These are phyloP conservation scores for Chimonanthus salicifolius DNA, from an alignment of 164 flowering plant species.

Conservation along the genomic window DNA sequence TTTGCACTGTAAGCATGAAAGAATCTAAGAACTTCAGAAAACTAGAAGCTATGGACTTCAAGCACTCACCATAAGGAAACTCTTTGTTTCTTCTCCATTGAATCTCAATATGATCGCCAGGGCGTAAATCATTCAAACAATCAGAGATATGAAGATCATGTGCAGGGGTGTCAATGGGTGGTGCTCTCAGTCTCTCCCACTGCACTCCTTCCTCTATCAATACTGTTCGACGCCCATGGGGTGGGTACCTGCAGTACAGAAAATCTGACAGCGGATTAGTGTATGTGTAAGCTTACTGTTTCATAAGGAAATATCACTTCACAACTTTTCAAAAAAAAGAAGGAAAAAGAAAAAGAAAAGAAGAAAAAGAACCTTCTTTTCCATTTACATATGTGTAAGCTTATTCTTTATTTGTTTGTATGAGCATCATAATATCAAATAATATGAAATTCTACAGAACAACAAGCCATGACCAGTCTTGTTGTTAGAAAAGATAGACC, in stretches of 20 bases:
- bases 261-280: not conserved
- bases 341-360: too few species aligned
- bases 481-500: too few species aligned
- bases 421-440: too few species aligned
- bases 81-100: slow-evolving; percentile 89
- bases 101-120: slow-evolving; percentile 86
- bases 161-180: slow-evolving; percentile 59
- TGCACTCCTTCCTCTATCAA: slow-evolving; percentile 57
- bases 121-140: slow-evolving; percentile 62
- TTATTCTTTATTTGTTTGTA: too few species aligned
- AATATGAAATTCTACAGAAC: too few species aligned
- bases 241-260: slow-evolving; percentile 45
- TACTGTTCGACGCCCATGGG: slow-evolving; percentile 29
- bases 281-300: too few species aligned
- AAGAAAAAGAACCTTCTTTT: too few species aligned
- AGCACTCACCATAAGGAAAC: slow-evolving; percentile 69
- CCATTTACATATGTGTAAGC: too few species aligned
- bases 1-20: not conserved
- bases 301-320: too few species aligned
- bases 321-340: too few species aligned
- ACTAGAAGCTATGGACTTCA: too few species aligned
- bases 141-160: slow-evolving; percentile 61
- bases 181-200: slow-evolving; percentile 78
- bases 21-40: not conserved
- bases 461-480: too few species aligned